Evolutionary conservation across 2,329 filamentous ascomycete genomes (phyloP).

Genomic region (Dactylellina cionopaga): DNA sequence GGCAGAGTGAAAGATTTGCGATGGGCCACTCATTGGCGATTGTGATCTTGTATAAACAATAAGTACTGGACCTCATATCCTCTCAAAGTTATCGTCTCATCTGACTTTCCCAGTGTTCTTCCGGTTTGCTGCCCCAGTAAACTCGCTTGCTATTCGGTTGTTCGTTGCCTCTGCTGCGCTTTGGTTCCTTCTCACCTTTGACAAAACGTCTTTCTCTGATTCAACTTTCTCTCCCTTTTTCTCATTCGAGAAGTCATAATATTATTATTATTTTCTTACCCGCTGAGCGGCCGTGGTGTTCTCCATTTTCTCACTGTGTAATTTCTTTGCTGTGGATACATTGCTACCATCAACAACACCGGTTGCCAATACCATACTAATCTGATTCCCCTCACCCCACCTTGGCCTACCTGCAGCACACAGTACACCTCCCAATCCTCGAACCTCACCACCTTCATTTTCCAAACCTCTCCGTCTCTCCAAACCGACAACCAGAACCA

Average conservation of each 20-base stretch:
- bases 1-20: constrained; percentile 1
- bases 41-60: constrained; percentile 22
- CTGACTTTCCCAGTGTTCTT: not conserved
- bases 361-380: constrained; percentile 44
- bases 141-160: constrained; percentile 20
- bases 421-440: constrained; percentile 13
- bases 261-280: constrained; percentile 7
- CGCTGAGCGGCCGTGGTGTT: constrained; percentile 34
- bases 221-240: not conserved
- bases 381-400: constrained; percentile 48
- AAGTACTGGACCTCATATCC: constrained; percentile 3
- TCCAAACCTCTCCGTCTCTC: no score
- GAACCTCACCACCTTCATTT: constrained; percentile 23
- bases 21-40: not conserved
- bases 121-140: not conserved
- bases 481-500: constrained; percentile 4
- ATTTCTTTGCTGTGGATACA: constrained; percentile 7
- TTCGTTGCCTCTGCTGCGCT: not conserved
- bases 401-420: constrained; percentile 24
- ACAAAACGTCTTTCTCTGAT: not conserved
- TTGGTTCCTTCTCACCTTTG: constrained; percentile 1
- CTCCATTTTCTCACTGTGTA: not conserved
- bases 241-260: not conserved
- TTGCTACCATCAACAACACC: constrained; percentile 22
- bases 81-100: not conserved